Conservation (phyloP, 176 grass and related monocot species). For the Otatea glauca region DNA sequence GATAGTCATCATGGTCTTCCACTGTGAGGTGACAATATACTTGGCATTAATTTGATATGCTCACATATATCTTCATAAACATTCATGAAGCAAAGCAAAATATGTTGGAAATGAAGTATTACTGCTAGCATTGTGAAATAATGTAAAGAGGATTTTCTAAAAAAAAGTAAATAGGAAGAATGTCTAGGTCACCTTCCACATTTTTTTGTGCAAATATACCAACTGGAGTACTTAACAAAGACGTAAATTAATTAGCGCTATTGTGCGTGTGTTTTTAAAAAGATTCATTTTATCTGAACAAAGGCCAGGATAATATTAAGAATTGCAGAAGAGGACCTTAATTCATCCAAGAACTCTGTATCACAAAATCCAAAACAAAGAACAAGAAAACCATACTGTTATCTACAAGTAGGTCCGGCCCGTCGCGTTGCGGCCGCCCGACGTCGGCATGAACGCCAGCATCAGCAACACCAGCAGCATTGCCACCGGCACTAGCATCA, state of each 20-base stretch:
- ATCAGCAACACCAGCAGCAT: constrained; percentile 67
- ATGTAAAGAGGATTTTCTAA: neutral
- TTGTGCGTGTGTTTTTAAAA: neutral
- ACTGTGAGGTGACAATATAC: neutral
- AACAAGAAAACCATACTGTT: neutral
- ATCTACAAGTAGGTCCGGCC: constrained; percentile 39
- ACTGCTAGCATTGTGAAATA: neutral
- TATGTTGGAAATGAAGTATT: neutral
- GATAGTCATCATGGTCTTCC: neutral
- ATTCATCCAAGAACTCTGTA: constrained; percentile 1
- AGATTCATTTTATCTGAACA: neutral
- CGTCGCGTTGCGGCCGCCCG: constrained; percentile 24
- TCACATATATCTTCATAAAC: neutral
- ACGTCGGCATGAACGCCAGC: constrained; percentile 71
- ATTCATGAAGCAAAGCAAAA: neutral
- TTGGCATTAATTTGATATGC: neutral
- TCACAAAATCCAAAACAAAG: constrained; percentile 34
- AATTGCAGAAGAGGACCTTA: constrained; percentile 9
- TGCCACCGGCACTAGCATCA: constrained; percentile 74
- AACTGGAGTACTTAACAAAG: neutral
- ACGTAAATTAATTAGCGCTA: neutral
- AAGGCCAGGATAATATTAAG: neutral
- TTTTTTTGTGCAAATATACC: neutral
- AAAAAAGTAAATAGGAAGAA: neutral
- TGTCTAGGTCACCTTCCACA: neutral